Percentiles rank a stretch among this genome's conserved stretches.
These are phyloP conservation scores for Teunomyces lycoperdinae DNA, from an alignment of 805 yeast genomes.

Conservation along the genomic window DNA sequence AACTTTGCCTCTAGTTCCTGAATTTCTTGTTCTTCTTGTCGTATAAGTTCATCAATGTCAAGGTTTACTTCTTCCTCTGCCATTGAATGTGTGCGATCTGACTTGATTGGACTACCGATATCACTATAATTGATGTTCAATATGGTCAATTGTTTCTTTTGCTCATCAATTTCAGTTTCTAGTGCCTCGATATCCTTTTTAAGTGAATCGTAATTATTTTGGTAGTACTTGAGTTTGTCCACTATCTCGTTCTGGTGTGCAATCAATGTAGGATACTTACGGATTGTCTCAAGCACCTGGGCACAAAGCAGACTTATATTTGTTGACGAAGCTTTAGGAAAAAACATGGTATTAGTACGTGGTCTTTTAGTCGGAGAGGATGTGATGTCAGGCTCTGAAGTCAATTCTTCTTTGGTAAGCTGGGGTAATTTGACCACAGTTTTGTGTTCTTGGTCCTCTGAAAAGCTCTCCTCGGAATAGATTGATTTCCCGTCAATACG, in stretches of 20 bases:
- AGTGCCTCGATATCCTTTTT: slow-evolving; percentile 40
- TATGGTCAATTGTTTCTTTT: slow-evolving; percentile 37
- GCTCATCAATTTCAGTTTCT: slow-evolving; percentile 43
- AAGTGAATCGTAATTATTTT: slow-evolving; percentile 34
- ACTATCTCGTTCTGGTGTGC: slow-evolving; percentile 19
- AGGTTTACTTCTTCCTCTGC: slow-evolving; percentile 13
- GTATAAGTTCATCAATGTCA: slow-evolving; percentile 40
- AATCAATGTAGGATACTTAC: slow-evolving; percentile 23
- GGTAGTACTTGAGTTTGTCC: slow-evolving; percentile 34
- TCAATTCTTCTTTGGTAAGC: not conserved
- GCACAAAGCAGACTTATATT: slow-evolving; percentile 46
- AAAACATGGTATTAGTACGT: not conserved
- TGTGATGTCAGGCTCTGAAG: slow-evolving; percentile 1
- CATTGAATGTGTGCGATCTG: slow-evolving; percentile 6
- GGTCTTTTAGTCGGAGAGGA: slow-evolving; percentile 14
- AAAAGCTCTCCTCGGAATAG: slow-evolving; percentile 31
- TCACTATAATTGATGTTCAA: slow-evolving; percentile 27
- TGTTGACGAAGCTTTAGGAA: slow-evolving; percentile 1
- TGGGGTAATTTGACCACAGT: slow-evolving; percentile 29
- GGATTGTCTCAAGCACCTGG: slow-evolving; percentile 30
- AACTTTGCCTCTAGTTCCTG: slow-evolving; percentile 39
- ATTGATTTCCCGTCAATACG: slow-evolving; percentile 49
- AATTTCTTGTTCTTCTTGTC: slow-evolving; percentile 46
- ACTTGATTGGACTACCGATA: slow-evolving; percentile 14
- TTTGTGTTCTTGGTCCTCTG: slow-evolving; percentile 18